phyloP scores from a whole-genome alignment of 257 asterid species.

The Forsythia viridissima region DNA sequence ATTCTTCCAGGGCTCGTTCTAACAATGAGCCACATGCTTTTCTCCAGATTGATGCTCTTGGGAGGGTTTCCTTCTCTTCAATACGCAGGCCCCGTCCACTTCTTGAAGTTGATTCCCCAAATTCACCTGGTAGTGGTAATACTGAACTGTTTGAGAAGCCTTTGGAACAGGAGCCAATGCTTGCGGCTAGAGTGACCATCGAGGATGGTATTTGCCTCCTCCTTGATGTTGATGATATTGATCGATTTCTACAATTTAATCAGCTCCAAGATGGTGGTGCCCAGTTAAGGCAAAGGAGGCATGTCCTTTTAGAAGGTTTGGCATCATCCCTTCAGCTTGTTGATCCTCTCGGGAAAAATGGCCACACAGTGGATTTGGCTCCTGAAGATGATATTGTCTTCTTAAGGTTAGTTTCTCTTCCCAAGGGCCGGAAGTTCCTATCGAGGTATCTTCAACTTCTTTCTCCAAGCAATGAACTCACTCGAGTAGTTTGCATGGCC shows the following conservation, averaged over 20 bases:
- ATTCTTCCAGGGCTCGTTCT: constrained; percentile 59
- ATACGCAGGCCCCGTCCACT: constrained; percentile 95
- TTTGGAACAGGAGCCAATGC: constrained; percentile 96
- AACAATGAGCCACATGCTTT: constrained; percentile 79
- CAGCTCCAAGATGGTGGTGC: constrained; percentile 68
- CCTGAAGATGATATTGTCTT: constrained; percentile 60
- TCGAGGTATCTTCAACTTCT: constrained; percentile 55
- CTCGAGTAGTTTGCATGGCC: constrained; percentile 75
- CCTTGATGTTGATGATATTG: constrained; percentile 92
- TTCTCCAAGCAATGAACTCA: constrained; percentile 56
- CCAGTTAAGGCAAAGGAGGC: constrained; percentile 63
- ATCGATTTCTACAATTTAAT: constrained; percentile 72
- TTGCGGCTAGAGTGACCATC: constrained; percentile 89
- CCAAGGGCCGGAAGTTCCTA: constrained; percentile 70
- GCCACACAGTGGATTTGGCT: constrained; percentile 47
- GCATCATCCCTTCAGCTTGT: constrained; percentile 77
- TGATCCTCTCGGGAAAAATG: constrained; percentile 65
- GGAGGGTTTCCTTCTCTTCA: constrained; percentile 84
- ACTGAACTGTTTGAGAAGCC: constrained; percentile 71
- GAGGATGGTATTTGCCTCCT: constrained; percentile 87
- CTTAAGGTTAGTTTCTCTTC: constrained; percentile 63
- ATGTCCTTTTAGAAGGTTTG: constrained; percentile 61
- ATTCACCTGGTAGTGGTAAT: constrained; percentile 43
- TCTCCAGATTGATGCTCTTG: constrained; percentile 96
- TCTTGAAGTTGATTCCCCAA: constrained; percentile 82